Evolutionary conservation across 1,284 basidiomycete species (phyloP), one percentile per base, ranked within the genome.

Genomic region (Fomitopsis palustris): DNA sequence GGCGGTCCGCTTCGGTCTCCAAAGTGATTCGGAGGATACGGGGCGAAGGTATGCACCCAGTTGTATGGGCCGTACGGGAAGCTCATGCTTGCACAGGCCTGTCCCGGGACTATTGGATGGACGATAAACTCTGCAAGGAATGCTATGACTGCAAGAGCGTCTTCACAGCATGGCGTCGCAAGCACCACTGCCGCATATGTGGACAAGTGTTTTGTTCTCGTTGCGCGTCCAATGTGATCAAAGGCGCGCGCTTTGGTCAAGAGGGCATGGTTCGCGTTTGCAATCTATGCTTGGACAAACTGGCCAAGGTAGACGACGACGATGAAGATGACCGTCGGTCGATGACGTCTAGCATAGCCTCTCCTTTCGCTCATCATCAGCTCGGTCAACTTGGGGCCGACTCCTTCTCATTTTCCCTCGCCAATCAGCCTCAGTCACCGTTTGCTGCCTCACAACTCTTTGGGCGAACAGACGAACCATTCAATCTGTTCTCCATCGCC

Each of bases 161-260:
- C 16, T 98, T 98, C 73, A 93, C 93, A 1, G 86, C 94, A 3
- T 96, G 94, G 91, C 81, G 95, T 55, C 78, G 95, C 60, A 97
- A 96, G 70, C 95, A 98, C 70, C 95, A 98, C 71, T 97, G 95
- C 77, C 85, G 93, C 21, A 95, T 95, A 72, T 95, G 95, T 70
- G 95, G 85, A 51, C 91, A 92, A 74, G 90, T 92, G 69, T 97
- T 96, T 70, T 98, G 95, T 73, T 93, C 92, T 23, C 85, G 93
- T 6, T 94, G 96, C 72, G 96, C 96, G 2, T 95, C 95, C n/a
- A 96, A 98, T 69, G 92, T 98, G 67, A 95, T 99, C 73, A 94
- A 95, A 62, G 96, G 94, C 7, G 83, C 87, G n/a, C 87, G 95
- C 1, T 98, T 97, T 70, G 95, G 95, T 6, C 91, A 95, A 61